phyloP scores from a whole-genome alignment of 441 rosid species.

The Flueggea neowawraea region DNA sequence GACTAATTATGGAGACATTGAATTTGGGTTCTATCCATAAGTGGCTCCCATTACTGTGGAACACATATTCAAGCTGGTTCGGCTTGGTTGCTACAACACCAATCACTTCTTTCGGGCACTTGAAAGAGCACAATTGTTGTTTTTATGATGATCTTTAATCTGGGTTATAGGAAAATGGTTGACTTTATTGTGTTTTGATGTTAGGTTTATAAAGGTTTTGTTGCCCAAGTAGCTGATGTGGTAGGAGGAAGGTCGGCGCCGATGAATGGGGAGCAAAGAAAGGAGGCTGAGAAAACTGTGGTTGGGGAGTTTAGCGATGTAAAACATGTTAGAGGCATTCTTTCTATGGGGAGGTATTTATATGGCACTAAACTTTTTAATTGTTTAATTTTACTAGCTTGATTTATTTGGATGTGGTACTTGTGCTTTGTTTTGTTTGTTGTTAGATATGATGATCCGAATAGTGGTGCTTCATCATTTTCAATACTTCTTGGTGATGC shows the following conservation, averaged over 20 bases:
- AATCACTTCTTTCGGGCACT: constrained; percentile 90
- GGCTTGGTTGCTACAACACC: constrained; percentile 86
- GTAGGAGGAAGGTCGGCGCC: constrained; percentile 69
- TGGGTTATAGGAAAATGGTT: too few species aligned
- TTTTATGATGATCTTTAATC: too few species aligned
- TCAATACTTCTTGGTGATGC: constrained; percentile 94
- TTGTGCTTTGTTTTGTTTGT: constrained; percentile 11
- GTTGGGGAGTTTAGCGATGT: constrained; percentile 87
- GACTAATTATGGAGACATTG: constrained; percentile 90
- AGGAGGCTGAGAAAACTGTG: constrained; percentile 62
- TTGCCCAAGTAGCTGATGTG: constrained; percentile 97
- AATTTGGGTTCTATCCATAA: constrained; percentile 77
- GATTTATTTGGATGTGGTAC: neutral
- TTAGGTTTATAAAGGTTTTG: constrained; percentile 93
- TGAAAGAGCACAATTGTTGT: neutral
- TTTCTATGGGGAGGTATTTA: constrained; percentile 88
- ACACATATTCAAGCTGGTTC: constrained; percentile 89
- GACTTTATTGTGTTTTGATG: neutral
- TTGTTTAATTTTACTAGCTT: neutral
- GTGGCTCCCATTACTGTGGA: constrained; percentile 88
- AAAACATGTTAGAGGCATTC: constrained; percentile 89
- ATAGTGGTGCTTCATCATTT: constrained; percentile 87
- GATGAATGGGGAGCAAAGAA: constrained; percentile 78
- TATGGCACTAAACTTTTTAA: too few species aligned
- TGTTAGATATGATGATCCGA: constrained; percentile 69